Conservation (phyloP, 768 basidiomycete species). For the Mycena belliarum region DNA sequence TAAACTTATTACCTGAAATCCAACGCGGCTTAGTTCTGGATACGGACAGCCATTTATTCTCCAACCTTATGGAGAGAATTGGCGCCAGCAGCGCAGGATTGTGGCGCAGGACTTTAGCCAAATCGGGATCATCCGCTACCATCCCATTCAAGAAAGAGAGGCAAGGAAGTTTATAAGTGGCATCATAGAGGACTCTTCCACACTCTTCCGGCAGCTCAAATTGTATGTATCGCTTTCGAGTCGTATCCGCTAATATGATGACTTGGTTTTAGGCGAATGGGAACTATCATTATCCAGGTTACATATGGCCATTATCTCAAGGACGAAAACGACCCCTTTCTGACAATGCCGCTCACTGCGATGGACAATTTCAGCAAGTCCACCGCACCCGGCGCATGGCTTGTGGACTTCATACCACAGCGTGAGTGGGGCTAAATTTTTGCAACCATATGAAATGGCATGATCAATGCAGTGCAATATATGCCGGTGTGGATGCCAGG, state of each 20-base stretch:
- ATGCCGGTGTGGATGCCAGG: slow-evolving; percentile 3
- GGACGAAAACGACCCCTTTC: slow-evolving; percentile 27
- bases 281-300: background rate
- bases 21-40: no score
- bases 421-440: background rate
- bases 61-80: background rate
- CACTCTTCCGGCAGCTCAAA: background rate
- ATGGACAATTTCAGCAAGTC: slow-evolving; percentile 35
- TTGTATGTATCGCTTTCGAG: background rate
- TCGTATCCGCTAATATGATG: no score
- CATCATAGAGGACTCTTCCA: background rate
- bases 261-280: slow-evolving; percentile 4
- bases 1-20: no score
- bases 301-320: background rate
- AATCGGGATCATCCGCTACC: background rate
- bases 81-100: slow-evolving; percentile 10
- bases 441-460: background rate
- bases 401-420: slow-evolving; percentile 32
- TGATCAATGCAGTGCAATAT: background rate
- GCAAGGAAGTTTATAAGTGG: background rate
- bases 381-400: slow-evolving; percentile 34
- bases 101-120: background rate
- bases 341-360: slow-evolving; percentile 31
- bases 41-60: background rate
- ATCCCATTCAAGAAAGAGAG: background rate